These are phyloP conservation scores for Tylopilus sp. DNA, from an alignment of 768 basidiomycete species.

Conservation along the genomic window DNA sequence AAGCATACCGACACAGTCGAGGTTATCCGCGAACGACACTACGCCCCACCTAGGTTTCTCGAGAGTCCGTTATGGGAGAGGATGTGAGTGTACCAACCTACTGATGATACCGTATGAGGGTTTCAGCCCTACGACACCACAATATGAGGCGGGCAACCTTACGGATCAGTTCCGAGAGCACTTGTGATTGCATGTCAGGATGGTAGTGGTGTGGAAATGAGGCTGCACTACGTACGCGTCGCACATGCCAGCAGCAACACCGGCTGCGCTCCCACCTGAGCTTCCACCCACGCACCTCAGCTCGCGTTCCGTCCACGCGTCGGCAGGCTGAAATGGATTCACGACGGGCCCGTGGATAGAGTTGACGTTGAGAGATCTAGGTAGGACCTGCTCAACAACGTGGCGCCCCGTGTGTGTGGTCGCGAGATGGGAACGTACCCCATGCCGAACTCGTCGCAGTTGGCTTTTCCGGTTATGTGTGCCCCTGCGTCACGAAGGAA, in stretches of 20 bases:
- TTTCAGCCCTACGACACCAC: slow-evolving; percentile 88
- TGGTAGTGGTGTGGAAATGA: background rate
- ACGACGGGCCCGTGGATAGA: slow-evolving; percentile 72
- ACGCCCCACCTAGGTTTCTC: slow-evolving; percentile 71
- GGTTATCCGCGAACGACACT: slow-evolving; percentile 88
- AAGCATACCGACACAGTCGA: slow-evolving; percentile 91
- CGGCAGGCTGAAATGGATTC: slow-evolving; percentile 57
- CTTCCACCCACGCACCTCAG: slow-evolving; percentile 82
- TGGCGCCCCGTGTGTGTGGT: background rate
- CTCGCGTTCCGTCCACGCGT: slow-evolving; percentile 25
- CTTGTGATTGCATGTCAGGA: slow-evolving; percentile 37
- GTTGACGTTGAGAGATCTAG: slow-evolving; percentile 74
- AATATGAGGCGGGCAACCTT: slow-evolving; percentile 91
- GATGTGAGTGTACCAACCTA: slow-evolving; percentile 45
- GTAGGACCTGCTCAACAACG: background rate
- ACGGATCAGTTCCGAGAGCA: slow-evolving; percentile 87
- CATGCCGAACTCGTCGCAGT: slow-evolving; percentile 99
- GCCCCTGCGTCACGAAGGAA: slow-evolving; percentile 61
- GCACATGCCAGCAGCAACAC: slow-evolving; percentile 83
- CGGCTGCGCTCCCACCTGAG: slow-evolving; percentile 93
- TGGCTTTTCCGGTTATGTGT: slow-evolving; percentile 80
- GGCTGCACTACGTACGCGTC: slow-evolving; percentile 60
- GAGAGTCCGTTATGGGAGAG: slow-evolving; percentile 4
- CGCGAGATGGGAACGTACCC: slow-evolving; percentile 52
- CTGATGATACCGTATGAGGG: slow-evolving; percentile 93